Percentiles rank a stretch among this genome's conserved stretches.
These are phyloP conservation scores for Nicotiana attenuata DNA, from an alignment of 257 asterid genomes.

Conservation along the genomic window DNA sequence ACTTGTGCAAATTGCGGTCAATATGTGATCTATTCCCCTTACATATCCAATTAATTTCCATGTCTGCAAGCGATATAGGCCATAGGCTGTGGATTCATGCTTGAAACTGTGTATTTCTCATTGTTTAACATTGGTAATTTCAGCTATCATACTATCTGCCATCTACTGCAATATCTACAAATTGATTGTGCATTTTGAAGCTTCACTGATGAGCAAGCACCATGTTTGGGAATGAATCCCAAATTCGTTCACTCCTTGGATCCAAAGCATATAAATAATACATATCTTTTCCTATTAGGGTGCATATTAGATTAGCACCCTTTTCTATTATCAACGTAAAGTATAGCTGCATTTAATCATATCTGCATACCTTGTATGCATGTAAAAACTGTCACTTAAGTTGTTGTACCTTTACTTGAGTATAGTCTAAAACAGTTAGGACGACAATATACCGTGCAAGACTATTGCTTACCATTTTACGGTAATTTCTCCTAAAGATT, in stretches of 20 bases:
- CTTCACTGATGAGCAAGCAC: not conserved
- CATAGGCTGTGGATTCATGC: not conserved
- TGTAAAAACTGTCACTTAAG: not conserved
- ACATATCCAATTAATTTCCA: not conserved
- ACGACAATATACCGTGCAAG: not conserved
- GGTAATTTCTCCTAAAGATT: not conserved
- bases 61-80: not conserved
- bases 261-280: not conserved
- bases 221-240: not conserved
- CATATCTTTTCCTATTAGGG: not conserved
- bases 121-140: not conserved
- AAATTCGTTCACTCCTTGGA: not conserved
- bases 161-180: not conserved
- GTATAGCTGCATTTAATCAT: not conserved
- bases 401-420: not conserved
- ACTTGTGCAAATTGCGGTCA: not conserved
- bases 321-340: not conserved
- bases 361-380: not conserved
- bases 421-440: not conserved
- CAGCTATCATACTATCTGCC: not conserved
- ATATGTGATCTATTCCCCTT: not conserved
- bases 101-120: not conserved
- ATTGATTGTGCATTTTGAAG: not conserved
- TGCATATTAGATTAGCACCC: not conserved
- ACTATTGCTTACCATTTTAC: not conserved